Percentiles rank a stretch among this genome's conserved stretches.
Conservation (phyloP, 2,329 filamentous ascomycete genomes). For the Claviceps purpurea region DNA sequence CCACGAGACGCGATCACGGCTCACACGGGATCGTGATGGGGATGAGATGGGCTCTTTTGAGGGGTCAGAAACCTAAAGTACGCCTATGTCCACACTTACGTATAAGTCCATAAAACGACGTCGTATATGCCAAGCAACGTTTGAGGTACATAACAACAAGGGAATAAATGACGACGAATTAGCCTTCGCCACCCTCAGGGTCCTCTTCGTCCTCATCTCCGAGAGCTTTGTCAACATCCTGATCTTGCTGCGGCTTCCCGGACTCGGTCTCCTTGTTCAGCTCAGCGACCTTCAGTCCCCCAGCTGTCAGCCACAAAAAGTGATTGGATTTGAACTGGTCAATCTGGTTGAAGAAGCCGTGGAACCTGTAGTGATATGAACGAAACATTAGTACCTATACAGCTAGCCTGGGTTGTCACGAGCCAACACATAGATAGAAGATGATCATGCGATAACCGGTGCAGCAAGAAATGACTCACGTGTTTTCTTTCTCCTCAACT, state of each 20-base stretch:
- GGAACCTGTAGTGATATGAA: conserved; percentile 39
- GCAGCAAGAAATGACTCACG: conserved; percentile 42
- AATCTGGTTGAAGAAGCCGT: conserved; percentile 66
- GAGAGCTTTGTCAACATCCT: conserved; percentile 31
- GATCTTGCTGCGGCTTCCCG: conserved; percentile 26
- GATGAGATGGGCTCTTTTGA: too few relatives aligned
- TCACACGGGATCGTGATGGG: too few relatives aligned
- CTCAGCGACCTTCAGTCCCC: conserved; percentile 49
- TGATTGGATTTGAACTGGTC: conserved; percentile 59
- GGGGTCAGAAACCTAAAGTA: too few relatives aligned
- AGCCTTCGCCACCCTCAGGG: conserved; percentile 32
- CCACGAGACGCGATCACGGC: too few relatives aligned
- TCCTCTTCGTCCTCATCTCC: conserved; percentile 41
- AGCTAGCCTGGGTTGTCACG: neutral
- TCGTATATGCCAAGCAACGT: too few relatives aligned
- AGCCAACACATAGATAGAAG: neutral
- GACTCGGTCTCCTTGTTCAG: conserved; percentile 15
- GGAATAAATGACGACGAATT: neutral
- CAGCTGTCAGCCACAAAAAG: conserved; percentile 63
- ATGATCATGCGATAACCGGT: neutral
- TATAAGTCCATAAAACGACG: neutral
- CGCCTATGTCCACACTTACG: too few relatives aligned
- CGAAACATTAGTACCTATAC: conserved; percentile 6
- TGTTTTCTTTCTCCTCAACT: conserved; percentile 75
- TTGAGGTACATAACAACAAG: too few relatives aligned